A percentile compares a stretch with the other conserved stretches of the same genome.
Evolutionary conservation across 1,284 basidiomycete species (phyloP).

Genomic region (Naganishia sp.): DNA sequence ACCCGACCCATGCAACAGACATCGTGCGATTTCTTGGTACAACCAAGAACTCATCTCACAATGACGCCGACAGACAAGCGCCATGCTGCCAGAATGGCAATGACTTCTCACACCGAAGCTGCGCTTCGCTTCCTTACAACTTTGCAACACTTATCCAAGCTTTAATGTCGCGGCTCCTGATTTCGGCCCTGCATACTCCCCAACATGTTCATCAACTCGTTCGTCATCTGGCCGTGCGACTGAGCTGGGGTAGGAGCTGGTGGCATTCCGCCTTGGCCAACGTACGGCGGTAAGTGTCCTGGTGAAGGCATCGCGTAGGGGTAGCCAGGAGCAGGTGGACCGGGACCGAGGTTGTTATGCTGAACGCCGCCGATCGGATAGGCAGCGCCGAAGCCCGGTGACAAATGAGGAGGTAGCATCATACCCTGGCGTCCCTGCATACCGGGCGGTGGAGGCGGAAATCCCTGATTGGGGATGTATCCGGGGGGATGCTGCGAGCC

Average conservation of each 20-base stretch:
- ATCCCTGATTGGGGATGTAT: too few relatives aligned
- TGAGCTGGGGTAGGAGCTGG: slow-evolving; percentile 4
- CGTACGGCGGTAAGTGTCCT: not conserved
- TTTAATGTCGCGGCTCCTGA: not conserved
- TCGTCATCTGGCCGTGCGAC: slow-evolving; percentile 8
- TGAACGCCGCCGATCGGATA: not conserved
- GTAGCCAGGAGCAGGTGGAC: not conserved
- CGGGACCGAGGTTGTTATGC: not conserved
- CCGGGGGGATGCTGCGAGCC: too few relatives aligned
- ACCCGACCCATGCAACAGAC: too few relatives aligned
- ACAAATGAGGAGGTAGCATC: not conserved
- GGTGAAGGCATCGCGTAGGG: not conserved
- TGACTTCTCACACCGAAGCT: too few relatives aligned
- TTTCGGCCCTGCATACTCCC: slow-evolving; percentile 10
- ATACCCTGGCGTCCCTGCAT: not conserved
- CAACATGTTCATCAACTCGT: slow-evolving; percentile 18
- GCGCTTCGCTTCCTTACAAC: too few relatives aligned
- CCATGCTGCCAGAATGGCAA: too few relatives aligned
- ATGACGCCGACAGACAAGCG: too few relatives aligned
- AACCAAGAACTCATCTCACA: too few relatives aligned
- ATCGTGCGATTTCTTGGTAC: too few relatives aligned
- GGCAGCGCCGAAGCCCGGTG: not conserved
- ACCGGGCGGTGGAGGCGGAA: not conserved
- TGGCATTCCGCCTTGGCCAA: slow-evolving; percentile 1
- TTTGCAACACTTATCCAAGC: too few relatives aligned